These are phyloP conservation scores for Acanthamoeba healyi DNA, from an alignment of 208 protist genomes.

Conservation along the genomic window DNA sequence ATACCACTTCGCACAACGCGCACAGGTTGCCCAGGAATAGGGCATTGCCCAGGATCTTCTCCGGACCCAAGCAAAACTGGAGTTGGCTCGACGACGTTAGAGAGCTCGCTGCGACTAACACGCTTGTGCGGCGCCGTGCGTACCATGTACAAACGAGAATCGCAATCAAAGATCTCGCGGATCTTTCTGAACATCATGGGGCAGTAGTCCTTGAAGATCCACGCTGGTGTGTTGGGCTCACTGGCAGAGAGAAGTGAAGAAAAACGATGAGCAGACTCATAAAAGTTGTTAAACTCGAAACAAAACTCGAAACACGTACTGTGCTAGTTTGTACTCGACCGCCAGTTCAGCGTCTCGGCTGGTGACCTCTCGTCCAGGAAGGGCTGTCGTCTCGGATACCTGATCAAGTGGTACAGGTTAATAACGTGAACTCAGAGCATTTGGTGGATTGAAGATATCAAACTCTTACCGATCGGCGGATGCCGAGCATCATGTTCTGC, in stretches of 20 bases:
- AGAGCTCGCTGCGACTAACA: too few species aligned
- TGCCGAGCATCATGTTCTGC: slow-evolving; percentile 72
- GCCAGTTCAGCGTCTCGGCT: slow-evolving; percentile 18
- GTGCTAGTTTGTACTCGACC: slow-evolving; percentile 69
- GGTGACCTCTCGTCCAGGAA: background rate
- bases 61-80: slow-evolving; percentile 75
- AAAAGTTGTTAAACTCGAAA: background rate
- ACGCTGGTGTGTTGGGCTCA: slow-evolving; percentile 23
- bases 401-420: too few species aligned
- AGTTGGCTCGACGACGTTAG: too few species aligned
- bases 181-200: slow-evolving; percentile 69
- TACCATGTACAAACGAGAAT: slow-evolving; percentile 67
- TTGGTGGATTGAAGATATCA: background rate
- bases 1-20: slow-evolving; percentile 72
- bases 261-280: background rate
- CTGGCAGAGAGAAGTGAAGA: background rate
- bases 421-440: too few species aligned
- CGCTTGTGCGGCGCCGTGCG: too few species aligned
- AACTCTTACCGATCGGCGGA: slow-evolving; percentile 47
- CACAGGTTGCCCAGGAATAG: slow-evolving; percentile 70
- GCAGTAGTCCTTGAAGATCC: slow-evolving; percentile 65
- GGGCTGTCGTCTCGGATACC: slow-evolving; percentile 31
- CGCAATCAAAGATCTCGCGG: slow-evolving; percentile 43
- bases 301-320: slow-evolving; percentile 17
- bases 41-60: slow-evolving; percentile 73